Base-by-base conservation (phyloP, 495 filamentous ascomycete species). In the Pyrenula massariospora region DNA sequence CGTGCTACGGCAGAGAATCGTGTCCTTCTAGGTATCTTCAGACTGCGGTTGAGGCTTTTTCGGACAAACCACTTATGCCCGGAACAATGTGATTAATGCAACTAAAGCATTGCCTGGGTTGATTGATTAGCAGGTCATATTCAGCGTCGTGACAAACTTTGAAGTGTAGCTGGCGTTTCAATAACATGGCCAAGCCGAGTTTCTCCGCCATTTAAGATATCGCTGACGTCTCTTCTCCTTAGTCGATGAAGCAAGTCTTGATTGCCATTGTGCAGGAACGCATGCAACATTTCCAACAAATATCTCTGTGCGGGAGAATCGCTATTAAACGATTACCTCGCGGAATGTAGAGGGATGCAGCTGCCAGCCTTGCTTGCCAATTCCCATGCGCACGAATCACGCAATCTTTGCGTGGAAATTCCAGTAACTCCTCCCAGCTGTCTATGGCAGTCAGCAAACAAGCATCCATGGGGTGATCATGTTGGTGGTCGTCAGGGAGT, bases 291-390 rank as follows among this genome's bases (percentile, higher is more conserved):
- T 24, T 52, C 50, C 50, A 52, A 24, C 50, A 52, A 20, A 52
- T 10, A 5, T 24, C 19, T 20, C 10, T 19, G n/a, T 8, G 20
- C 22, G 50, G 50, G 8, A 52, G 5, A 20, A 52, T 52, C 19
- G 8, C 20, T 24, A 52, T 5, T 21, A 24, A 8, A 20, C 20
- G 8, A 52, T 24, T 20, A 15, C 8, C 31, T 8, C 50, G n/a
- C 10, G 22, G 8, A 52, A 57, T 15, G 47, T 19, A 48, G 22
- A 58, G 10, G 1, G 58, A 56, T 19, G 56, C 24, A 54, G 50
- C 55, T 51, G 62, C 63, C n/a, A 66, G 59, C n/a, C 63, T 50
- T 24, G 57, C 64, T 2, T 64, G 48, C 60, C 58, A 65, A 54
- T 65, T 66, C 2, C 54, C 50, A 50, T 61, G 55, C 20, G 60